phyloP scores from a whole-genome alignment of 2,329 filamentous ascomycete genomes.

The Fusarium ambrosium region DNA sequence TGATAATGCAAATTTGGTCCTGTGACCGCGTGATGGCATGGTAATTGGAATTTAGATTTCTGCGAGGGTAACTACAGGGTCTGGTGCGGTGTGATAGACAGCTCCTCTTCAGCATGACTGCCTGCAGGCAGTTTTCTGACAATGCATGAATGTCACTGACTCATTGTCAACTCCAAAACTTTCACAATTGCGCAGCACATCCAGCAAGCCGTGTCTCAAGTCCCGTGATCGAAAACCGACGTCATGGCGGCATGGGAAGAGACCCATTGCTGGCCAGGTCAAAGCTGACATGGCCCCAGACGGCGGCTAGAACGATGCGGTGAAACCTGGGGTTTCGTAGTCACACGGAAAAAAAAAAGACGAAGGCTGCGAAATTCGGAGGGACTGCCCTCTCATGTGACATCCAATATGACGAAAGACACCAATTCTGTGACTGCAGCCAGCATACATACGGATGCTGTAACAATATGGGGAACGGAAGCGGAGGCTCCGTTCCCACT shows the following conservation, averaged over 20 bases:
- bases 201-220: slow-evolving; percentile 18
- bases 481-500: slow-evolving; percentile 24
- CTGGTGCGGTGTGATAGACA: not conserved
- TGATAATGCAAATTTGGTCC: not conserved
- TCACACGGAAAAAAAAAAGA: slow-evolving; percentile 24
- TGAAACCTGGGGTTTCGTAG: slow-evolving; percentile 44
- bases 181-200: slow-evolving; percentile 16
- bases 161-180: not conserved
- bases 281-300: slow-evolving; percentile 26
- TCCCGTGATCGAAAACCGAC: slow-evolving; percentile 41
- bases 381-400: slow-evolving; percentile 40
- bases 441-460: slow-evolving; percentile 10
- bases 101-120: not conserved
- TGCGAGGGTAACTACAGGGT: not conserved
- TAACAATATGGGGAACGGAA: slow-evolving; percentile 16
- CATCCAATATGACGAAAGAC: slow-evolving; percentile 22
- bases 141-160: slow-evolving; percentile 16
- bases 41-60: not conserved
- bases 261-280: slow-evolving; percentile 12
- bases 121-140: slow-evolving; percentile 4
- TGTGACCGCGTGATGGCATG: slow-evolving; percentile 9
- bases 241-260: slow-evolving; percentile 32
- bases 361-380: slow-evolving; percentile 14
- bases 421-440: slow-evolving; percentile 16
- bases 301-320: slow-evolving; percentile 35